Evolutionary conservation across 495 filamentous ascomycete genomes (phyloP).

Genomic region (Penicillium cosmopolitanum): DNA sequence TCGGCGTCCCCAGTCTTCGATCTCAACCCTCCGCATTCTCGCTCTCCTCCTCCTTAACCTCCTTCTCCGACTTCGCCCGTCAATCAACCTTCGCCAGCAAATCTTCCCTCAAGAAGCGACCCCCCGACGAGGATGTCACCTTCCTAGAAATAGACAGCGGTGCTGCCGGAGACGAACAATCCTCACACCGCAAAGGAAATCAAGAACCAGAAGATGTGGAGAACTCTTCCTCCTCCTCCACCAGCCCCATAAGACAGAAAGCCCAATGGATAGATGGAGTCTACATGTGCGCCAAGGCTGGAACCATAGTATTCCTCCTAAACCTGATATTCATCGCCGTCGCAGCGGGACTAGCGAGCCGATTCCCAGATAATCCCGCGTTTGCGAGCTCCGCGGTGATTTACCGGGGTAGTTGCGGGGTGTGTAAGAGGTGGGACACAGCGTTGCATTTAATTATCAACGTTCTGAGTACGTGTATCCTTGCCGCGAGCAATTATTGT

Average conservation of each 20-base stretch:
- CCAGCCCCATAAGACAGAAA: background rate
- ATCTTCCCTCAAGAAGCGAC: background rate
- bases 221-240: background rate
- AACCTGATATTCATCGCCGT: background rate
- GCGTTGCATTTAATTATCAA: constrained; percentile 37
- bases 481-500: constrained; percentile 40
- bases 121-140: background rate
- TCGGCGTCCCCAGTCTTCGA: background rate
- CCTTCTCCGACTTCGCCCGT: background rate
- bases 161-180: background rate
- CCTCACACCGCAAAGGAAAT: background rate
- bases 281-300: background rate
- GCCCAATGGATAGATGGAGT: background rate
- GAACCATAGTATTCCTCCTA: background rate
- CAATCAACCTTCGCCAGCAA: background rate
- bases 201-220: background rate
- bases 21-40: background rate
- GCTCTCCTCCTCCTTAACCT: background rate
- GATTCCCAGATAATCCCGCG: background rate
- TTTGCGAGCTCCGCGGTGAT: constrained; percentile 1
- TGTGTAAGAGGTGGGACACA: constrained; percentile 14
- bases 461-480: constrained; percentile 32
- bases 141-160: background rate
- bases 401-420: constrained; percentile 6
- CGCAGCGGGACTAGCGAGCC: constrained; percentile 1